A percentile compares a stretch with the other conserved stretches of the same genome.
Evolutionary conservation across 1,139 yeast genomes (phyloP).

Genomic region (Petasospora rhodanensis): DNA sequence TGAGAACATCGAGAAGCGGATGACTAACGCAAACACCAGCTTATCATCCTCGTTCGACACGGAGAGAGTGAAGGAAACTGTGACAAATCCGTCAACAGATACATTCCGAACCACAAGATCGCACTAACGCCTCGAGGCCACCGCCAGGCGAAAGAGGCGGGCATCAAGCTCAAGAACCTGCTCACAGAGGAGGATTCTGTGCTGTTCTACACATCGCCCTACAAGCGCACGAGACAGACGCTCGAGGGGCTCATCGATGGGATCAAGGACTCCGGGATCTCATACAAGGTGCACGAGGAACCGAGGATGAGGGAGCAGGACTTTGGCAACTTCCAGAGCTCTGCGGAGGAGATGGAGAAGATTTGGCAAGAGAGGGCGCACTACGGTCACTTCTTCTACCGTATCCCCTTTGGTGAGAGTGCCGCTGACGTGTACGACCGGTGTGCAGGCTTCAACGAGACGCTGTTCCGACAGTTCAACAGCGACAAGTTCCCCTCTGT

Average conservation of each 20-base stretch:
- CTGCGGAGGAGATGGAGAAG: conserved; percentile 69
- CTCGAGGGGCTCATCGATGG: conserved; percentile 62
- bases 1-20: background rate
- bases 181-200: conserved; percentile 46
- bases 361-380: conserved; percentile 80
- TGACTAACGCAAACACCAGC: conserved; percentile 31
- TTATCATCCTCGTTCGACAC: conserved; percentile 77
- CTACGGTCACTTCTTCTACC: conserved; percentile 86
- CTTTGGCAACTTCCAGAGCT: conserved; percentile 86
- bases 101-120: conserved; percentile 74
- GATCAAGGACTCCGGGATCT: conserved; percentile 45
- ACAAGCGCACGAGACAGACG: conserved; percentile 76
- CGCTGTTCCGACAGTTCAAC: conserved; percentile 75
- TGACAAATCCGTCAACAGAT: conserved; percentile 73
- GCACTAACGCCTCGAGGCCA: conserved; percentile 67
- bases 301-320: conserved; percentile 92
- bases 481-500: conserved; percentile 64
- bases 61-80: conserved; percentile 89
- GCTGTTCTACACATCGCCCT: conserved; percentile 80
- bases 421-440: conserved; percentile 95
- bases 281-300: conserved; percentile 66
- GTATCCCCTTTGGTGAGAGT: conserved; percentile 91
- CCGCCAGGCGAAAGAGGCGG: conserved; percentile 65
- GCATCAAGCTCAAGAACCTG: conserved; percentile 49
- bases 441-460: conserved; percentile 84